Evolutionary conservation across 495 filamentous ascomycete genomes (phyloP).

Genomic region (Collariella sp.): DNA sequence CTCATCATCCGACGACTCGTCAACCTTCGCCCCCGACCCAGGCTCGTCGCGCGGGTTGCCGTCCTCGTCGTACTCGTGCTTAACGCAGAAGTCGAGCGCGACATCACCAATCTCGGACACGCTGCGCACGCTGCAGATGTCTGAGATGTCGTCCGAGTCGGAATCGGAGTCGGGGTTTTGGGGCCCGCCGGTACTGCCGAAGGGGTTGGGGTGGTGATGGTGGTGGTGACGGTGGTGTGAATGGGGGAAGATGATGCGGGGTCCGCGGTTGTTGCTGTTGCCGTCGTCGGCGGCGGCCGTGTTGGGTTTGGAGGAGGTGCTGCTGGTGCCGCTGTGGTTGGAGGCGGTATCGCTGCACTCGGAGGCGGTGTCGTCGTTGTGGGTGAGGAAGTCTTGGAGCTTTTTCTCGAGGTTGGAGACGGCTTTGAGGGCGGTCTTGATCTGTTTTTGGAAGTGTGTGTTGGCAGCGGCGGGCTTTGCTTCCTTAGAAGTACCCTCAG

Average conservation of each 20-base stretch:
- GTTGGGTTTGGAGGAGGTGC: neutral
- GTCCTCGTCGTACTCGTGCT: conserved; percentile 2
- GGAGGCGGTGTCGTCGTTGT: neutral
- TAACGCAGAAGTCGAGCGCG: conserved; percentile 26
- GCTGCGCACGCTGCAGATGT: conserved; percentile 27
- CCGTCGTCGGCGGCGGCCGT: neutral
- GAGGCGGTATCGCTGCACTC: neutral
- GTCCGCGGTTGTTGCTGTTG: neutral
- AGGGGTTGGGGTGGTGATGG: neutral
- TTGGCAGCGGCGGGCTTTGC: neutral
- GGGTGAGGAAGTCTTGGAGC: conserved; percentile 15
- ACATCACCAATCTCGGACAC: conserved; percentile 31
- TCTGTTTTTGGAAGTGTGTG: conserved; percentile 5
- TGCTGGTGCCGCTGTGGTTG: no score
- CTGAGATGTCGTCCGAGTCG: conserved; percentile 13
- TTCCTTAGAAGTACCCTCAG: neutral
- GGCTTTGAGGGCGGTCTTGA: conserved; percentile 11
- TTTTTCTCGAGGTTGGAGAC: conserved; percentile 16
- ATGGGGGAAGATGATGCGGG: neutral
- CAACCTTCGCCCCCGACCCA: no score
- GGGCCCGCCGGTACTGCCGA: neutral
- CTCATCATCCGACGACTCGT: conserved; percentile 44
- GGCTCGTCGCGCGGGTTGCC: neutral
- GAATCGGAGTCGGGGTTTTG: neutral
- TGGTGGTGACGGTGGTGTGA: neutral